phyloP scores from a whole-genome alignment of 2,329 filamentous ascomycete species.

The Fusarium tupiense region DNA sequence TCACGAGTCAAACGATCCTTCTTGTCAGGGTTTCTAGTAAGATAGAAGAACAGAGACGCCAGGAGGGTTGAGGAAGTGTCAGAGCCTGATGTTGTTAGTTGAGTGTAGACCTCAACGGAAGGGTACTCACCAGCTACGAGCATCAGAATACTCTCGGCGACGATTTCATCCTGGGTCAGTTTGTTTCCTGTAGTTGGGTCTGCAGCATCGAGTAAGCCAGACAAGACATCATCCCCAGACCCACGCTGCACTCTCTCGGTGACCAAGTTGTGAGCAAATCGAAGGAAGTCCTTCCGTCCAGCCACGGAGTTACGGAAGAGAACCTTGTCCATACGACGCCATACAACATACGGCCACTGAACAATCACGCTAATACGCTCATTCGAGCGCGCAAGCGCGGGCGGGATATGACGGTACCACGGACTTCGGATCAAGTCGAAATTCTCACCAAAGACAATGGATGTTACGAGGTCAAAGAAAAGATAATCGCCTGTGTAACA shows the following conservation, averaged over 20 bases:
- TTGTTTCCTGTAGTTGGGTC: background rate
- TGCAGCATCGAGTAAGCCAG: background rate
- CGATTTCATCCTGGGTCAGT: background rate
- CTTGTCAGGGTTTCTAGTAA: background rate
- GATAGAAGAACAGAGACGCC: background rate
- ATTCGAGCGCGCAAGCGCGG: background rate
- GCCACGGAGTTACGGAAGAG: background rate
- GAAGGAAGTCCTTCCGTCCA: background rate
- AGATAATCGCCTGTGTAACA: background rate
- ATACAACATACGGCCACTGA: background rate
- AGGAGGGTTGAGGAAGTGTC: background rate
- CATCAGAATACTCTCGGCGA: background rate
- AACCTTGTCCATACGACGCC: background rate
- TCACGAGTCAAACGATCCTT: background rate
- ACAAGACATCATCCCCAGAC: background rate
- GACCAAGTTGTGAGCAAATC: background rate
- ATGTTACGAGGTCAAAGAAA: background rate
- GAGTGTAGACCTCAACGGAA: background rate
- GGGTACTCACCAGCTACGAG: background rate
- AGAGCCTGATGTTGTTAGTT: background rate
- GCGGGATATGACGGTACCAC: conserved; percentile 1
- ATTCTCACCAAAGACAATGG: conserved; percentile 1
- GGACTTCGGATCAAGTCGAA: background rate
- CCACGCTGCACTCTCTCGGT: background rate
- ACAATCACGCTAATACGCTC: background rate